Conservation (phyloP, 202 grass and related monocot genomes). For the Brachypodium distachyon region DNA sequence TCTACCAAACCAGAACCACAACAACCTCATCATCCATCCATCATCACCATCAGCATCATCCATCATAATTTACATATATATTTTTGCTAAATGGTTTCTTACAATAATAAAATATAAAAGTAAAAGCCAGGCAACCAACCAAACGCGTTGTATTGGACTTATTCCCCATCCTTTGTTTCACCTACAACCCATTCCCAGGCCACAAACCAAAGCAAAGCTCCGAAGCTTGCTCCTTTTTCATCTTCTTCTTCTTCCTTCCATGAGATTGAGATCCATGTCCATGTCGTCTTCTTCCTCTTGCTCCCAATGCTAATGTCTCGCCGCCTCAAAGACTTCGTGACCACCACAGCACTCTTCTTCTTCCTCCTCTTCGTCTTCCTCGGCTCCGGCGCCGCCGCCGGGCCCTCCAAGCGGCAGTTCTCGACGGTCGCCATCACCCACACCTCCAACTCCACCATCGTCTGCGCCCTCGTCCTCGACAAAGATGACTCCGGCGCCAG, state of each 20-base stretch:
- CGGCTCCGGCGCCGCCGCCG: background rate
- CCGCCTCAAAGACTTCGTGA: background rate
- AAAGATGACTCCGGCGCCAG: background rate
- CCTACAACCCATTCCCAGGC: background rate
- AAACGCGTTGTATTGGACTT: constrained; percentile 1
- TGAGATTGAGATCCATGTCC: constrained; percentile 9
- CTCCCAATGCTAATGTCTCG: constrained; percentile 38
- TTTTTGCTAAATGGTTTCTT: too few species aligned
- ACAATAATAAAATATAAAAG: background rate
- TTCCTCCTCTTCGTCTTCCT: background rate
- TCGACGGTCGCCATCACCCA: constrained; percentile 51
- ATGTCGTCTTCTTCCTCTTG: constrained; percentile 33
- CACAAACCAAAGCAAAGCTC: background rate
- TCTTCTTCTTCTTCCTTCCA: too few species aligned
- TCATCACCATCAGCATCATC: background rate
- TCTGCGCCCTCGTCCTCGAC: constrained; percentile 38
- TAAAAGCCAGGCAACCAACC: constrained; percentile 6
- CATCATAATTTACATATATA: background rate
- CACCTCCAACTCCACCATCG: constrained; percentile 13
- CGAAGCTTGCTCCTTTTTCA: too few species aligned
- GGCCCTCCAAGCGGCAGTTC: constrained; percentile 30
- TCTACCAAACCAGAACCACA: constrained; percentile 20
- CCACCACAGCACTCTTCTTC: background rate
- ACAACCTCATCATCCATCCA: constrained; percentile 1
- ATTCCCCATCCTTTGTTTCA: background rate